These are phyloP conservation scores for Penicillium sclerotiorum DNA, from an alignment of 2,329 filamentous ascomycete species.

Conservation along the genomic window DNA sequence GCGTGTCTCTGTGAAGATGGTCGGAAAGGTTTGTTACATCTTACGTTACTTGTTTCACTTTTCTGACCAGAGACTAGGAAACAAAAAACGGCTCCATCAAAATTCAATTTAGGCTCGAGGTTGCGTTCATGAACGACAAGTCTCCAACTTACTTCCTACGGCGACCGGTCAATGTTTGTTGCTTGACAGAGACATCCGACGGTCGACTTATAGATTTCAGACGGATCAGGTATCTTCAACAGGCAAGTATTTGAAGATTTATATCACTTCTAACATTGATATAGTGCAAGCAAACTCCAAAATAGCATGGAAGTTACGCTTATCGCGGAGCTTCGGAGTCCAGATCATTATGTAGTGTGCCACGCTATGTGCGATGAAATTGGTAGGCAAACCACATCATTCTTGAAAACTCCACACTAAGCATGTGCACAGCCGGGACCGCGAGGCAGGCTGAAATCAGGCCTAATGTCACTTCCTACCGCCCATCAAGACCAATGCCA, in stretches of 20 bases:
- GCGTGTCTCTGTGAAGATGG: conserved; percentile 56
- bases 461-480: conserved; percentile 52
- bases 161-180: conserved; percentile 69
- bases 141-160: conserved; percentile 63
- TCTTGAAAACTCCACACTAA: not conserved
- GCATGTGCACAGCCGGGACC: conserved; percentile 54
- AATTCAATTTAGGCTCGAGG: conserved; percentile 65
- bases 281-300: conserved; percentile 66
- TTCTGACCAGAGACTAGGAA: conserved; percentile 27
- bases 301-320: conserved; percentile 64
- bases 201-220: conserved; percentile 71
- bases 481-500: conserved; percentile 37
- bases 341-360: conserved; percentile 64
- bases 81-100: conserved; percentile 47
- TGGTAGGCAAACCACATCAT: conserved; percentile 45
- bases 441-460: conserved; percentile 56
- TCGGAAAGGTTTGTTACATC: conserved; percentile 48
- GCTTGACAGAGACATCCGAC: conserved; percentile 72
- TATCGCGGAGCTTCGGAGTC: conserved; percentile 56
- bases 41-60: not conserved
- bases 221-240: conserved; percentile 53
- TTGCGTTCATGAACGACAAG: conserved; percentile 72
- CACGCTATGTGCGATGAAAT: conserved; percentile 85
- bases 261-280: not conserved
- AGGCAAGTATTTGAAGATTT: not conserved